phyloP scores from a whole-genome alignment of 106 monocot genomes.

The Platanthera zijinensis region DNA sequence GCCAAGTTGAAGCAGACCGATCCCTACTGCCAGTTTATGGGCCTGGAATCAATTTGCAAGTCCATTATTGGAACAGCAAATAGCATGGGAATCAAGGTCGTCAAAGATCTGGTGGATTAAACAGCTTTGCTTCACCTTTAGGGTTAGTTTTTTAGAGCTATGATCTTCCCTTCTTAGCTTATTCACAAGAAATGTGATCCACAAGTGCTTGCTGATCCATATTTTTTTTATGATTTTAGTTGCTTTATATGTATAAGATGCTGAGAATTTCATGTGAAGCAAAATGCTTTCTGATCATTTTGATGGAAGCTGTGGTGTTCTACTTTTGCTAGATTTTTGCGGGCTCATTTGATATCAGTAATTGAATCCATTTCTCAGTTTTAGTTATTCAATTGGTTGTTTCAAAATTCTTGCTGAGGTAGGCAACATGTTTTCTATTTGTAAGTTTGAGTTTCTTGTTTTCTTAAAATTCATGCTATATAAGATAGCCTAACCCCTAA shows the following conservation, averaged over 20 bases:
- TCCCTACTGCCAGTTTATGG: conserved; percentile 33
- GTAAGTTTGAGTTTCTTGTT: too few relatives aligned
- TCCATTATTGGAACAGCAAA: conserved; percentile 55
- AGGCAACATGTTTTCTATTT: too few relatives aligned
- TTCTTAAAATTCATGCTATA: too few relatives aligned
- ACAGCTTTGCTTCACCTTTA: background rate
- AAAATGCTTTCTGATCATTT: background rate
- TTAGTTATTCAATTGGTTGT: too few relatives aligned
- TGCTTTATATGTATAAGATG: background rate
- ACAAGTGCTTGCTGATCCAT: background rate
- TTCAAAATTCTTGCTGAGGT: too few relatives aligned
- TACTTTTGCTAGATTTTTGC: background rate
- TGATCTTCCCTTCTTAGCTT: background rate
- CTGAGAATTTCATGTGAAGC: background rate
- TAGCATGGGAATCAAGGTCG: conserved; percentile 48
- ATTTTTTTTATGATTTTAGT: background rate
- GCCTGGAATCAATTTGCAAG: conserved; percentile 48
- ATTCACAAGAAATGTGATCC: background rate
- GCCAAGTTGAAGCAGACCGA: conserved; percentile 54
- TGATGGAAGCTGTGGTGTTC: background rate
- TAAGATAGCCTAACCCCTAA: too few relatives aligned
- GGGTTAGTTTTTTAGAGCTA: background rate
- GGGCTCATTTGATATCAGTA: background rate
- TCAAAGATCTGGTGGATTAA: conserved; percentile 33
- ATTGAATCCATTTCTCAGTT: background rate